A percentile compares a stretch with the other conserved stretches of the same genome.
These are phyloP conservation scores for Trichoderma hamatum DNA, from an alignment of 2,329 filamentous ascomycete genomes.

Conservation along the genomic window DNA sequence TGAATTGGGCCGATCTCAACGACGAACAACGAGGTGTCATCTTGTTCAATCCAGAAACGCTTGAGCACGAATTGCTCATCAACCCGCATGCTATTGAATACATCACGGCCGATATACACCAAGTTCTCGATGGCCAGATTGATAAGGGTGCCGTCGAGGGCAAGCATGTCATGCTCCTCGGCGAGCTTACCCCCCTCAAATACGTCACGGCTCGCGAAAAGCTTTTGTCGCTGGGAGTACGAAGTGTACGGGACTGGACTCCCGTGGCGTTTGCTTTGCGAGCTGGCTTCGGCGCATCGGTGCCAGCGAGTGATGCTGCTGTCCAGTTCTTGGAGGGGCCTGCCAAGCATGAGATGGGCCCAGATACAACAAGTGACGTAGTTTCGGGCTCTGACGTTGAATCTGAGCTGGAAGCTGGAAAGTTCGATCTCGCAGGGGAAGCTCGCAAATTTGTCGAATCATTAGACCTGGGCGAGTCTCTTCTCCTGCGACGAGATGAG, in stretches of 20 bases:
- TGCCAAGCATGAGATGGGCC: not conserved
- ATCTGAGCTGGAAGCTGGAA: not conserved
- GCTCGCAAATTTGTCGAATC: constrained; percentile 28
- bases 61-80: constrained; percentile 29
- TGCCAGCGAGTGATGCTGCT: constrained; percentile 29
- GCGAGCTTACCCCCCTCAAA: constrained; percentile 23
- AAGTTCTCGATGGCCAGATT: constrained; percentile 26
- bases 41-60: constrained; percentile 30
- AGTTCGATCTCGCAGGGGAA: constrained; percentile 25
- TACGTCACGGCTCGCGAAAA: constrained; percentile 31
- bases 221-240: constrained; percentile 28
- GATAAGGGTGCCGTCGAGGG: constrained; percentile 3
- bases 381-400: not conserved
- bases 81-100: constrained; percentile 32
- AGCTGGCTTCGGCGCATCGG: constrained; percentile 27
- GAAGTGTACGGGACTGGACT: constrained; percentile 28
- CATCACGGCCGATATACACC: constrained; percentile 15
- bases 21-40: constrained; percentile 31
- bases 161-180: constrained; percentile 31
- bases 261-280: not conserved
- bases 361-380: not conserved
- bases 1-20: constrained; percentile 31
- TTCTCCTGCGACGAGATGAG: constrained; percentile 27
- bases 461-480: constrained; percentile 23
- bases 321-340: constrained; percentile 22